Evolutionary conservation across 805 yeast species (phyloP).

Genomic region (Candida gorgasii): DNA sequence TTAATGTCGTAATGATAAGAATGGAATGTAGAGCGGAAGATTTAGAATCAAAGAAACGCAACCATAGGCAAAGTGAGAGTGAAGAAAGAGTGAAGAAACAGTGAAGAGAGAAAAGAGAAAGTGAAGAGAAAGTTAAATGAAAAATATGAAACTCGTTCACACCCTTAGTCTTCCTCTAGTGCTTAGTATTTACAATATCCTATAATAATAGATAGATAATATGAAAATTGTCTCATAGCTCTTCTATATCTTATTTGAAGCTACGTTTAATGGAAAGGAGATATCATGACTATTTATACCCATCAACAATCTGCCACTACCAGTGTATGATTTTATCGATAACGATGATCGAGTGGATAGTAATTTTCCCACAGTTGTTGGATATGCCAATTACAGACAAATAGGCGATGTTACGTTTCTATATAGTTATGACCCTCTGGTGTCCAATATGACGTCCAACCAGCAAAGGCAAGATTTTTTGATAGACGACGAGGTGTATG

Average conservation of each 20-base stretch:
- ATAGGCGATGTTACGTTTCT: not conserved
- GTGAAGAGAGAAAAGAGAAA: too few relatives aligned
- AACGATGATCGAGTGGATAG: conserved; percentile 1
- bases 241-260: not conserved
- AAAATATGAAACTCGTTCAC: too few relatives aligned
- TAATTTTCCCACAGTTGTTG: conserved; percentile 1
- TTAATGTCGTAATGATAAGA: too few relatives aligned
- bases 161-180: too few relatives aligned
- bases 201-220: conserved; percentile 3
- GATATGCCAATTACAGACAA: conserved; percentile 1
- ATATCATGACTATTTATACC: not conserved
- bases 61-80: too few relatives aligned
- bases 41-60: too few relatives aligned
- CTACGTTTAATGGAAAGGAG: conserved; percentile 1
- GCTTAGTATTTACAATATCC: too few relatives aligned
- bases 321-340: conserved; percentile 2
- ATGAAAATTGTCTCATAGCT: conserved; percentile 1
- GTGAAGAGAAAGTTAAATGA: too few relatives aligned
- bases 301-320: not conserved
- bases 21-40: too few relatives aligned
- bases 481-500: not conserved
- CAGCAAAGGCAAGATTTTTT: conserved; percentile 2
- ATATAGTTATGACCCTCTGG: conserved; percentile 2
- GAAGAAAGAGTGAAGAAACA: too few relatives aligned
- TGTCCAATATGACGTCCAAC: not conserved